Conservation (phyloP, 2,329 filamentous ascomycete species). For the Penicillium sumatraense region DNA sequence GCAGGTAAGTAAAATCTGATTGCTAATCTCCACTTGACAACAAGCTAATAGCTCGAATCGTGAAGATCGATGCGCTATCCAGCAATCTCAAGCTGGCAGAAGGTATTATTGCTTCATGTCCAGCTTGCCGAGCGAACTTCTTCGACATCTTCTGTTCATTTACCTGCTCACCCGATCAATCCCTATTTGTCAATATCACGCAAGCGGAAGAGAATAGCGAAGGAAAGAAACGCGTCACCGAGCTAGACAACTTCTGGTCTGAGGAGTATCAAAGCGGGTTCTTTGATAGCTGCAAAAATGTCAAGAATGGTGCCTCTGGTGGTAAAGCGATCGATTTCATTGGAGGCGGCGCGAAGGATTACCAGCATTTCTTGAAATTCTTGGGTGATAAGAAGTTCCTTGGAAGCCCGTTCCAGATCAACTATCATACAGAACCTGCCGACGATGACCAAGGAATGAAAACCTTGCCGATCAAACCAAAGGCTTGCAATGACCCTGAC, state of each 20-base stretch:
- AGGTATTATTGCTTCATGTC: slow-evolving; percentile 88
- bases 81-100: slow-evolving; percentile 86
- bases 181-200: slow-evolving; percentile 92
- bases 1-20: slow-evolving; percentile 59
- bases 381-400: slow-evolving; percentile 86
- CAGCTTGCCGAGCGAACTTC: slow-evolving; percentile 97
- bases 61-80: slow-evolving; percentile 75
- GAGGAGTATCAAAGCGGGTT: slow-evolving; percentile 83
- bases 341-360: slow-evolving; percentile 91
- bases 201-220: slow-evolving; percentile 62
- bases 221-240: slow-evolving; percentile 72
- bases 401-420: slow-evolving; percentile 97
- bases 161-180: slow-evolving; percentile 96
- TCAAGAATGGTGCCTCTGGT: slow-evolving; percentile 95
- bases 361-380: slow-evolving; percentile 84
- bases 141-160: slow-evolving; percentile 98
- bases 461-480: slow-evolving; percentile 71
- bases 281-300: slow-evolving; percentile 97
- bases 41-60: neutral
- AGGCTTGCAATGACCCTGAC: slow-evolving; percentile 89
- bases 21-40: neutral
- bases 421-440: slow-evolving; percentile 69
- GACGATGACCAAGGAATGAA: slow-evolving; percentile 72
- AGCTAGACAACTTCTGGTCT: slow-evolving; percentile 87
- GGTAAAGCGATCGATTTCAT: slow-evolving; percentile 95